Percentiles rank a stretch among this genome's conserved stretches.
phyloP scores from a whole-genome alignment of 2,329 filamentous ascomycete genomes.

The Cadophora luteo-olivacea region DNA sequence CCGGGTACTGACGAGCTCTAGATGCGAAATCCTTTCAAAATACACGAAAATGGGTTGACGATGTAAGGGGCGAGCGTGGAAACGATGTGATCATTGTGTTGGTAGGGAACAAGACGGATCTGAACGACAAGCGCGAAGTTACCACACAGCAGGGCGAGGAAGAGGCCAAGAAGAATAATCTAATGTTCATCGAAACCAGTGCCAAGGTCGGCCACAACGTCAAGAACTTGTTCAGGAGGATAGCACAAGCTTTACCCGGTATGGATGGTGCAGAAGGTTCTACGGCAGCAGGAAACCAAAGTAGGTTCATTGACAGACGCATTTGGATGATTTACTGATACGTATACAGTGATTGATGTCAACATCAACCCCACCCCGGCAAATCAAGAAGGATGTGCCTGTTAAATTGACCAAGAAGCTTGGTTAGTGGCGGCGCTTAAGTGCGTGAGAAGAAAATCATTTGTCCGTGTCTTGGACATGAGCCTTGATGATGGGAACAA shows the following conservation, averaged over 20 bases:
- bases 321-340: slow-evolving; percentile 36
- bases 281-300: slow-evolving; percentile 75
- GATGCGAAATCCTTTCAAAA: slow-evolving; percentile 97
- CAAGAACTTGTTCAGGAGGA: slow-evolving; percentile 95
- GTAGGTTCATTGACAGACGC: slow-evolving; percentile 59
- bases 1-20: slow-evolving; percentile 46
- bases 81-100: slow-evolving; percentile 99
- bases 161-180: slow-evolving; percentile 95
- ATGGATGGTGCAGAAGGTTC: slow-evolving; percentile 92
- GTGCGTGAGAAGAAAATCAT: background rate
- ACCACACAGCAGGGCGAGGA: slow-evolving; percentile 96
- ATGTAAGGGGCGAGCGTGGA: slow-evolving; percentile 93
- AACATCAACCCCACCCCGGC: slow-evolving; percentile 77
- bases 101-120: slow-evolving; percentile 98
- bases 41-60: slow-evolving; percentile 99
- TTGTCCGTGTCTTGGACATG: background rate
- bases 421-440: background rate
- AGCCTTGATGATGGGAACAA: slow-evolving; percentile 3
- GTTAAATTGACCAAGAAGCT: slow-evolving; percentile 50
- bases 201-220: slow-evolving; percentile 98
- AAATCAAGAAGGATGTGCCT: slow-evolving; percentile 76
- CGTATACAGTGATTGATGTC: slow-evolving; percentile 83
- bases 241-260: slow-evolving; percentile 94
- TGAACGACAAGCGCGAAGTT: slow-evolving; percentile 98
- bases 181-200: slow-evolving; percentile 99